These are phyloP conservation scores for Wickerhamomyces canadensis DNA, from an alignment of 805 yeast genomes.

Conservation along the genomic window DNA sequence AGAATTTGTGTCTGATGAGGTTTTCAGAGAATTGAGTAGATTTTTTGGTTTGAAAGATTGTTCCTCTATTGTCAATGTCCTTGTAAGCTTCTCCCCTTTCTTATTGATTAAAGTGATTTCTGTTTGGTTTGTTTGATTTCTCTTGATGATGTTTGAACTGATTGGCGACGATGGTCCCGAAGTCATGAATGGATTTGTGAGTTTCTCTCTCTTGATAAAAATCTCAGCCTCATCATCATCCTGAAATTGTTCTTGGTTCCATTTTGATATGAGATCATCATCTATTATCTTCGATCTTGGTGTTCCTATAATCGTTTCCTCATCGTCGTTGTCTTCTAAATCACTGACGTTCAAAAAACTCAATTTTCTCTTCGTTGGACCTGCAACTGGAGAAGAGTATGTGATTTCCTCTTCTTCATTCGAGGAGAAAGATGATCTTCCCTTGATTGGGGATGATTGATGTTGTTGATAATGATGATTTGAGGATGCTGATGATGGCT, in stretches of 20 bases:
- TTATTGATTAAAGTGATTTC: slow-evolving; percentile 25
- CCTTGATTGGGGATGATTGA: no score
- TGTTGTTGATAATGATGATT: no score
- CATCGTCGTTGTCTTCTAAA: slow-evolving; percentile 13
- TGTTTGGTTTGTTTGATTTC: background rate
- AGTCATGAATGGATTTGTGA: slow-evolving; percentile 21
- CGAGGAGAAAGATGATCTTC: slow-evolving; percentile 5
- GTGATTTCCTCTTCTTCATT: no score
- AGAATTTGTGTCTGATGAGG: no score
- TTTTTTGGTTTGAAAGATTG: slow-evolving; percentile 25
- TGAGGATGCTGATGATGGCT: background rate
- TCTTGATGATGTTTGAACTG: background rate
- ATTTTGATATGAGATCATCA: slow-evolving; percentile 26
- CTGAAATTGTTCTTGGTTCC: slow-evolving; percentile 25
- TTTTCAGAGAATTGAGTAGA: slow-evolving; percentile 18
- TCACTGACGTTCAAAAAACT: slow-evolving; percentile 11
- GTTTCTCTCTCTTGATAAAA: slow-evolving; percentile 9
- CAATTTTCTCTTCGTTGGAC: slow-evolving; percentile 14
- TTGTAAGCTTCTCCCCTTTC: slow-evolving; percentile 27
- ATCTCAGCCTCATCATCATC: slow-evolving; percentile 12
- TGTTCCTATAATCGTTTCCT: slow-evolving; percentile 18
- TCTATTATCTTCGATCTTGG: slow-evolving; percentile 32
- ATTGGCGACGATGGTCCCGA: background rate
- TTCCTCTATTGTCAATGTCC: slow-evolving; percentile 19
- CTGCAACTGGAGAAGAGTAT: slow-evolving; percentile 9